Evolutionary conservation across 106 monocot genomes (phyloP).

Genomic region (Agapanthus africanus): DNA sequence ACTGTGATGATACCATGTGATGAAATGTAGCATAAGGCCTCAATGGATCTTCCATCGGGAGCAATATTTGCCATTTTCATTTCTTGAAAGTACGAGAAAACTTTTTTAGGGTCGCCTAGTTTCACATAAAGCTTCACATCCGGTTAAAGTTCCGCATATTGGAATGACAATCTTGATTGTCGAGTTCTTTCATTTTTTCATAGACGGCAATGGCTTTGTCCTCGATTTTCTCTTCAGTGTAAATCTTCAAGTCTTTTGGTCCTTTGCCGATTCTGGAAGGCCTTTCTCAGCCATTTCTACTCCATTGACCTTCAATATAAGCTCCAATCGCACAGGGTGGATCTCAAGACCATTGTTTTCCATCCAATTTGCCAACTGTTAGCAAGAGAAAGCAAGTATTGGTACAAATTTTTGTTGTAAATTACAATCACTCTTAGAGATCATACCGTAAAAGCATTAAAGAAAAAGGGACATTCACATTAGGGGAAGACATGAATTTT

Average conservation of each 20-base stretch:
- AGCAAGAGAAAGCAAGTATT: no score
- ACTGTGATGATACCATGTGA: conserved; percentile 24
- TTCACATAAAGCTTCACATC: conserved; percentile 29
- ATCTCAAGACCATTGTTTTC: no score
- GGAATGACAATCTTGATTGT: conserved; percentile 10
- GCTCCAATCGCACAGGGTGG: no score
- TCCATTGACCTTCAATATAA: no score
- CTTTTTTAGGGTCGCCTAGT: conserved; percentile 19
- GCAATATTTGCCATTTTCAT: conserved; percentile 26
- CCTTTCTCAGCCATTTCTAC: no score
- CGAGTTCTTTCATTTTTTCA: conserved; percentile 36
- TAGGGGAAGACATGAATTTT: no score
- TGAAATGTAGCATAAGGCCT: conserved; percentile 29
- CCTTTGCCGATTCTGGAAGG: no score
- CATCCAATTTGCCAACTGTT: no score
- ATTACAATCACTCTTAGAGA: no score
- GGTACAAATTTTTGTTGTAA: no score
- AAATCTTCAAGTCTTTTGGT: conserved; percentile 1
- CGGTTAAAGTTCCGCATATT: conserved; percentile 30
- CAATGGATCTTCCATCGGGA: conserved; percentile 29
- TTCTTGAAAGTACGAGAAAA: conserved; percentile 17
- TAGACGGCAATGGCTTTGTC: conserved; percentile 23
- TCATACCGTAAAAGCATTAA: no score
- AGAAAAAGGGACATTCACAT: no score
- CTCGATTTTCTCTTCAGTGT: conserved; percentile 21